A percentile compares a stretch with the other conserved stretches of the same genome.
Conservation (phyloP, 306 rosid species). For the Psophocarpus tetragonolobus region DNA sequence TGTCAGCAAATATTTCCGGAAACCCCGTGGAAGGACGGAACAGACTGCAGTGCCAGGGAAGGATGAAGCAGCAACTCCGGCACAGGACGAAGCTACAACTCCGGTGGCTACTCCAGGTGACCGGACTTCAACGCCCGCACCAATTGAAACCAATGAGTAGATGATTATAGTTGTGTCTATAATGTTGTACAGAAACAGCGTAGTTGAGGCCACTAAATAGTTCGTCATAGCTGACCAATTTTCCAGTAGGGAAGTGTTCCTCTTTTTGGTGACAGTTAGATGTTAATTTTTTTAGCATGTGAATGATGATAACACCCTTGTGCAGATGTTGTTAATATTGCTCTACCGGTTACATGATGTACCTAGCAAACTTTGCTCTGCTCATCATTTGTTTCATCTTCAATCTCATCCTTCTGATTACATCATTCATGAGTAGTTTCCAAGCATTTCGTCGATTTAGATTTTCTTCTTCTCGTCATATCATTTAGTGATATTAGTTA, state of each 20-base stretch:
- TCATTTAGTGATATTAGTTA: too few relatives aligned
- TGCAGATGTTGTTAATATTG: conserved; percentile 32
- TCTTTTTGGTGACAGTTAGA: not conserved
- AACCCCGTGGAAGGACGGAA: conserved; percentile 43
- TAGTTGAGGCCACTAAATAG: conserved; percentile 13
- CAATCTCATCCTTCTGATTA: not conserved
- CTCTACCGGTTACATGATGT: conserved; percentile 9
- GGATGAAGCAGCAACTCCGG: not conserved
- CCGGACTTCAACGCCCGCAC: not conserved
- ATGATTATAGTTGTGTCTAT: conserved; percentile 23
- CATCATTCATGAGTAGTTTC: too few relatives aligned
- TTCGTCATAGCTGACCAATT: conserved; percentile 1
- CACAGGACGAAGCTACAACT: not conserved
- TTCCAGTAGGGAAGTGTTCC: conserved; percentile 24
- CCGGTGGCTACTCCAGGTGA: not conserved
- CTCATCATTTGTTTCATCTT: not conserved
- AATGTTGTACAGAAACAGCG: conserved; percentile 36
- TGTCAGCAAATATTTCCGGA: conserved; percentile 58
- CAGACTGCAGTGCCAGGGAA: not conserved
- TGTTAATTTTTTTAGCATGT: not conserved
- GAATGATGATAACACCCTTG: conserved; percentile 6
- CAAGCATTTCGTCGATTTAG: not conserved
- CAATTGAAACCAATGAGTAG: conserved; percentile 34
- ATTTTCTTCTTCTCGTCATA: not conserved
- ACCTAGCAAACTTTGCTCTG: not conserved